phyloP scores from a whole-genome alignment of 805 yeast genomes.

The Wickerhamiella hasegawae region DNA sequence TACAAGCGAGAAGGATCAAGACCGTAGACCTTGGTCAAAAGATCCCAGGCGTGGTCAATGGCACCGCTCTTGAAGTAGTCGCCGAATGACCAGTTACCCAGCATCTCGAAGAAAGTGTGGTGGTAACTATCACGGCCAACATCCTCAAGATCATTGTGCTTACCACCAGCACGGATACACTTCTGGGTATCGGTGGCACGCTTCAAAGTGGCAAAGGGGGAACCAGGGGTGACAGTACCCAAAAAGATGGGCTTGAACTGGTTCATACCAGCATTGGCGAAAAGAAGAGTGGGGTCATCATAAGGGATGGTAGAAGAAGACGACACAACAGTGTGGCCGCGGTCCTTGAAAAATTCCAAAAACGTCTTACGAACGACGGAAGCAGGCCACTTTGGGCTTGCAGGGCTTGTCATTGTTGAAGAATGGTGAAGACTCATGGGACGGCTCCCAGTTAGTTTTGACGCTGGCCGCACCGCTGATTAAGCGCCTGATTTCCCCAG shows the following conservation, averaged over 20 bases:
- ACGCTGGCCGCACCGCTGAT: too few species aligned
- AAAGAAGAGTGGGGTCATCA: conserved; percentile 91
- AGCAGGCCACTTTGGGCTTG: conserved; percentile 17
- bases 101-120: conserved; percentile 97
- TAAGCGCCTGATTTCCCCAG: too few species aligned
- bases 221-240: conserved; percentile 93
- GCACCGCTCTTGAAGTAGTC: conserved; percentile 97
- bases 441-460: too few species aligned
- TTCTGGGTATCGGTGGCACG: conserved; percentile 93
- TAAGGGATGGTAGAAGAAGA: conserved; percentile 93
- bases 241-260: conserved; percentile 95
- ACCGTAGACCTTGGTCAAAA: conserved; percentile 73
- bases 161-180: conserved; percentile 99
- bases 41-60: conserved; percentile 75
- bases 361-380: conserved; percentile 63
- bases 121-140: conserved; percentile 97
- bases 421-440: too few species aligned
- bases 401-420: conserved; percentile 1
- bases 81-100: conserved; percentile 99
- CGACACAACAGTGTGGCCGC: conserved; percentile 68
- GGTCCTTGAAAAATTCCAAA: conserved; percentile 57
- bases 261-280: conserved; percentile 99
- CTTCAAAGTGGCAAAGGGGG: conserved; percentile 68
- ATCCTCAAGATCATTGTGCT: conserved; percentile 90
- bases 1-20: conserved; percentile 66